These are phyloP conservation scores for Cordyceps cicadae DNA, from an alignment of 2,329 filamentous ascomycete genomes.

Conservation along the genomic window DNA sequence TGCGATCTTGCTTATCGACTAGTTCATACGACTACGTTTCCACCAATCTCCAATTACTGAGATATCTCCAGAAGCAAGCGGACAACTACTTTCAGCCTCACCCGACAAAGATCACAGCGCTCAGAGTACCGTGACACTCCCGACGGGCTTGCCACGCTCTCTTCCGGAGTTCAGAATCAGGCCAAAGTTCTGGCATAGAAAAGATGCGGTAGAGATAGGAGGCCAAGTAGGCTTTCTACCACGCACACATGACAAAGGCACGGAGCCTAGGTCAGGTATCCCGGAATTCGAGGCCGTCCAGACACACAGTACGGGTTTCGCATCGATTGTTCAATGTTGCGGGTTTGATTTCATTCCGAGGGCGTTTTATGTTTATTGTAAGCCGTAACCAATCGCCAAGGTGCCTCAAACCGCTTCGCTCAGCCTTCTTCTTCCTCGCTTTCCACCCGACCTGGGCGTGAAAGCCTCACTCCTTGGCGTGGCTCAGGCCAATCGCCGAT, in stretches of 20 bases:
- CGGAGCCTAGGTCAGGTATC: neutral
- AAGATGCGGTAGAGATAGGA: neutral
- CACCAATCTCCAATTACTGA: neutral
- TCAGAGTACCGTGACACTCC: neutral
- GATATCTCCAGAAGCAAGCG: neutral
- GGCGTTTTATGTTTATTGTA: neutral
- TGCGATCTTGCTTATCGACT: neutral
- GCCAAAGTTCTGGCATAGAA: neutral
- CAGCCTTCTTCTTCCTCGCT: neutral
- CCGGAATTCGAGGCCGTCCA: neutral
- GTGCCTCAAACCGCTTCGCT: neutral
- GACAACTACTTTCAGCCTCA: neutral
- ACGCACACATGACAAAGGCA: neutral
- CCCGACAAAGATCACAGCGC: neutral
- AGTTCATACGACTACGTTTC: neutral
- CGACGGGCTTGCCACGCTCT: neutral
- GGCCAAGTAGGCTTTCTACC: neutral
- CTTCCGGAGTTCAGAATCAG: neutral
- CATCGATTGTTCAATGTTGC: neutral
- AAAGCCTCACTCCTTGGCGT: neutral
- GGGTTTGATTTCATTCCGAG: neutral
- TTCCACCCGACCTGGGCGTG: too few species aligned
- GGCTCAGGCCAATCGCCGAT: neutral
- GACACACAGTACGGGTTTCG: neutral
- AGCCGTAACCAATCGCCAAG: neutral